Evolutionary conservation across 805 yeast species (phyloP).

Genomic region (Zygotorulaspora florentina): DNA sequence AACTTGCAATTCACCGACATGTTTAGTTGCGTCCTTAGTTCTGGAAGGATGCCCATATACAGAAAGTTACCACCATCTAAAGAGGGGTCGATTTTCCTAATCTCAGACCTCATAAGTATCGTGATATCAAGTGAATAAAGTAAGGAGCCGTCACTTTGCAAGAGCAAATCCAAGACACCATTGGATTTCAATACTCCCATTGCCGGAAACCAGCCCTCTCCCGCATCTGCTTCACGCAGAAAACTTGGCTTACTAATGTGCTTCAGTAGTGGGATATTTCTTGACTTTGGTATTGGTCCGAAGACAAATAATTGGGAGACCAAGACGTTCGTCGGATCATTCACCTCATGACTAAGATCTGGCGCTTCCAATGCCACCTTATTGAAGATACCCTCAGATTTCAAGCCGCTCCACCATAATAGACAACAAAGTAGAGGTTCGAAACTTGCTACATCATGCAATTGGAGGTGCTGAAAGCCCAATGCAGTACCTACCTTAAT

Average conservation of each 20-base stretch:
- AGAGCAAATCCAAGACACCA: constrained; percentile 56
- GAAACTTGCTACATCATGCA: constrained; percentile 31
- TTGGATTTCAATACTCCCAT: constrained; percentile 66
- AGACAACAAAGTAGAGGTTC: constrained; percentile 43
- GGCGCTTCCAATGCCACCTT: constrained; percentile 42
- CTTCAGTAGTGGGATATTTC: constrained; percentile 20
- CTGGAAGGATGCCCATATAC: constrained; percentile 53
- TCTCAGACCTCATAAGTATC: constrained; percentile 52
- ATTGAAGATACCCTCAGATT: constrained; percentile 49
- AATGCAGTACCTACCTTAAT: constrained; percentile 16
- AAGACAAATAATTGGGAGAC: constrained; percentile 63
- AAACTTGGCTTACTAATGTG: constrained; percentile 12
- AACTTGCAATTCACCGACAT: constrained; percentile 6
- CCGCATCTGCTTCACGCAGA: constrained; percentile 12
- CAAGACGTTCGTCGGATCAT: constrained; percentile 40
- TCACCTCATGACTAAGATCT: constrained; percentile 18
- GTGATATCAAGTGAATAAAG: constrained; percentile 57
- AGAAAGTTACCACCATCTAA: constrained; percentile 55
- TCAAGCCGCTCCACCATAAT: constrained; percentile 54
- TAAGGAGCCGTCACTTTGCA: constrained; percentile 60
- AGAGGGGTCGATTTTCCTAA: constrained; percentile 60
- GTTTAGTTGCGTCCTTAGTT: constrained; percentile 41
- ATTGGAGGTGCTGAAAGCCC: constrained; percentile 14
- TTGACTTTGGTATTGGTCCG: constrained; percentile 48
- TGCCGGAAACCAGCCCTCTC: constrained; percentile 67